Conservation (phyloP, 1,139 yeast genomes). For the Geotrichum aggregatum region DNA sequence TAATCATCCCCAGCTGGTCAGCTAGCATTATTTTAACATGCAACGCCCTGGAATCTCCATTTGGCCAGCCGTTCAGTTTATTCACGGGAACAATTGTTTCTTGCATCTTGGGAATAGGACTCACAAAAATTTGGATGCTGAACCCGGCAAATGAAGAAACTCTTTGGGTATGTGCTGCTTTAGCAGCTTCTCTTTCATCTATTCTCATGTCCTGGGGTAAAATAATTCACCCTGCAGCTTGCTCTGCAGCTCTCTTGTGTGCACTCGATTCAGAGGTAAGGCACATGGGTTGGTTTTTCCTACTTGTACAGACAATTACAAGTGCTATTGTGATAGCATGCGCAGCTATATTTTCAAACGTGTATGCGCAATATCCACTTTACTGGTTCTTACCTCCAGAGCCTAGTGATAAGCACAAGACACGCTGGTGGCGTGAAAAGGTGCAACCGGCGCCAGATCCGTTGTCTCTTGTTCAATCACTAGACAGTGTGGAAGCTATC, state of each 20-base stretch:
- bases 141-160: slow-evolving; percentile 33
- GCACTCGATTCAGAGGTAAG: slow-evolving; percentile 47
- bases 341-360: slow-evolving; percentile 55
- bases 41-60: slow-evolving; percentile 54
- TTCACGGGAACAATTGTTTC: slow-evolving; percentile 55
- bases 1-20: slow-evolving; percentile 55
- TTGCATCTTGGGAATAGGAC: slow-evolving; percentile 52
- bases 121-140: slow-evolving; percentile 55
- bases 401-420: slow-evolving; percentile 2
- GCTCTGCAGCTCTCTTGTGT: slow-evolving; percentile 65
- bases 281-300: slow-evolving; percentile 62
- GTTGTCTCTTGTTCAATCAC: background rate
- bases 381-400: slow-evolving; percentile 58
- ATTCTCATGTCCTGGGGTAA: slow-evolving; percentile 53
- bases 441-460: background rate
- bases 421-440: background rate
- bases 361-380: slow-evolving; percentile 52
- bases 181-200: slow-evolving; percentile 55
- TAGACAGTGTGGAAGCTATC: no score
- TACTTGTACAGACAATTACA: slow-evolving; percentile 55
- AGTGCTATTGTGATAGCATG: slow-evolving; percentile 49
- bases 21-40: slow-evolving; percentile 62
- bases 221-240: slow-evolving; percentile 70
- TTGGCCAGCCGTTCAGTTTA: slow-evolving; percentile 64
- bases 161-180: slow-evolving; percentile 59